Evolutionary conservation across 2,329 filamentous ascomycete species (phyloP).

Genomic region (Aplosporella prunicola): DNA sequence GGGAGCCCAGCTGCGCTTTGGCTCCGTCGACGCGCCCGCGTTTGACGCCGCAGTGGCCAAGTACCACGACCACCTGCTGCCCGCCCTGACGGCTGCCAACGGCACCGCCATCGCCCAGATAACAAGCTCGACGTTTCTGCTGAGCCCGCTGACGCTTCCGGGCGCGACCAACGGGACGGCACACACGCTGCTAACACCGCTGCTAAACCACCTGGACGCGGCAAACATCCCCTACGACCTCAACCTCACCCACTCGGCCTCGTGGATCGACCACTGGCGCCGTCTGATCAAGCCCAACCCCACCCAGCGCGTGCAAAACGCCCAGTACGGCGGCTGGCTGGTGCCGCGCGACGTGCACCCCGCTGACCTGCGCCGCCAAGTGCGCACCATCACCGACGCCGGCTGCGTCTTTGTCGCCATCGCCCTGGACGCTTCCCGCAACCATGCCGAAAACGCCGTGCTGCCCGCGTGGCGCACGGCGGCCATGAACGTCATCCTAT

Average conservation of each 20-base stretch:
- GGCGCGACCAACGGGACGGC: background rate
- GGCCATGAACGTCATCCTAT: no score
- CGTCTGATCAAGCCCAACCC: constrained; percentile 19
- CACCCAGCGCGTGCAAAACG: constrained; percentile 14
- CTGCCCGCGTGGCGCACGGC: constrained; percentile 19
- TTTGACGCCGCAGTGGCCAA: background rate
- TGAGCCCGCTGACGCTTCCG: background rate
- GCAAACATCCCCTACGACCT: constrained; percentile 17
- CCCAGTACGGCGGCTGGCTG: constrained; percentile 12
- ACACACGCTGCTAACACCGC: constrained; percentile 13
- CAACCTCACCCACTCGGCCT: constrained; percentile 16
- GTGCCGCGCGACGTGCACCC: constrained; percentile 5
- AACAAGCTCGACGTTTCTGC: background rate
- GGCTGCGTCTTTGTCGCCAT: constrained; percentile 5
- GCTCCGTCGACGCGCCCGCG: background rate
- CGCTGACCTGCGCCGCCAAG: background rate
- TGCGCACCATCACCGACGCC: constrained; percentile 5
- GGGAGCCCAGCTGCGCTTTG: constrained; percentile 18
- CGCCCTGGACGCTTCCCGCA: constrained; percentile 14
- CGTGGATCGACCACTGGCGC: constrained; percentile 20
- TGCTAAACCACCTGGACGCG: constrained; percentile 15
- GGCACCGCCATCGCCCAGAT: background rate
- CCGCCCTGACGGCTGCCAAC: background rate
- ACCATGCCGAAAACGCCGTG: constrained; percentile 15
- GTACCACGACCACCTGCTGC: background rate